phyloP scores from a whole-genome alignment of 495 filamentous ascomycete genomes.

The Trichoderma erinaceum region DNA sequence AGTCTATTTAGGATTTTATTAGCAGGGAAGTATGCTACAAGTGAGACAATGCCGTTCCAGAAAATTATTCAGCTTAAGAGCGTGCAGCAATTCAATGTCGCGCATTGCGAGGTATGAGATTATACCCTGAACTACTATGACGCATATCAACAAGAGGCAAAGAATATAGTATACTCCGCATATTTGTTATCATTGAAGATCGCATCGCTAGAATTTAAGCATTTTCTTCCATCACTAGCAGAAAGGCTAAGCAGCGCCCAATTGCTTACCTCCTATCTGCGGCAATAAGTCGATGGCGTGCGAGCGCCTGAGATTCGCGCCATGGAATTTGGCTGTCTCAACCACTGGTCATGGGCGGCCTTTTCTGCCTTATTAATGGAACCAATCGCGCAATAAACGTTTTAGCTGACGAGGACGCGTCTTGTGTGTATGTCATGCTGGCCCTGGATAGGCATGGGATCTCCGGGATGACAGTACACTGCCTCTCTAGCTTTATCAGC shows the following conservation, averaged over 20 bases:
- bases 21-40: background rate
- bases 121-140: background rate
- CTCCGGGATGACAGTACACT: background rate
- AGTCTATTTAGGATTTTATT: no score
- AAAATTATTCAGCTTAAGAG: background rate
- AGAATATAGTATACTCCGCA: background rate
- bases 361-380: background rate
- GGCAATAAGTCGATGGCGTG: slow-evolving; percentile 8
- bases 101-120: background rate
- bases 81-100: background rate
- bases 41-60: background rate
- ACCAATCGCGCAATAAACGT: slow-evolving; percentile 4
- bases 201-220: background rate
- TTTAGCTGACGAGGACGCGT: slow-evolving; percentile 11
- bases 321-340: background rate
- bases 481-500: background rate
- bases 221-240: background rate
- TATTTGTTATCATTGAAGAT: background rate
- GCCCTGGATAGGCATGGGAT: background rate
- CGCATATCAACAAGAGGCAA: background rate
- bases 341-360: background rate
- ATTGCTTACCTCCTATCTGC: background rate
- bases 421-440: background rate
- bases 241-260: background rate
- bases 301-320: background rate